Conservation (phyloP, 148 eudicot species). For the Rhododendron kiyosumense region DNA sequence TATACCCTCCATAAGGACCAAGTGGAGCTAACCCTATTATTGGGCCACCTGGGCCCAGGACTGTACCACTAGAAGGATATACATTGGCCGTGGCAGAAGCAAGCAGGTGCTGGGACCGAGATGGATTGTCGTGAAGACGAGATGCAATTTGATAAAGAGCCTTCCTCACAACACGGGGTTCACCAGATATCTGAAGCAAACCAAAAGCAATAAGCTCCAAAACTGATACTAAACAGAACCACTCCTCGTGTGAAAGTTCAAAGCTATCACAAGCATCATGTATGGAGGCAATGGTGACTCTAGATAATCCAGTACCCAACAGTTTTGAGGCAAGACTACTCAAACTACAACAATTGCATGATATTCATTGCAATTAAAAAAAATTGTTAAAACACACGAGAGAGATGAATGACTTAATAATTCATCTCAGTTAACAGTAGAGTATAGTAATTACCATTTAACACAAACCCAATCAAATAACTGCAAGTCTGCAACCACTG, state of each 20-base stretch:
- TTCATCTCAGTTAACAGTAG: not conserved
- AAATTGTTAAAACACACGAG: not conserved
- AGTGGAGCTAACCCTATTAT: slow-evolving; percentile 75
- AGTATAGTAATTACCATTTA: not conserved
- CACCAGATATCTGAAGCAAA: slow-evolving; percentile 69
- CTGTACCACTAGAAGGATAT: slow-evolving; percentile 59
- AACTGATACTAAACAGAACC: not conserved
- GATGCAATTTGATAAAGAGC: slow-evolving; percentile 76
- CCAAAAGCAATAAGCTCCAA: not conserved
- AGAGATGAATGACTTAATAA: not conserved
- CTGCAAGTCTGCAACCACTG: not conserved
- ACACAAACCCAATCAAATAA: not conserved
- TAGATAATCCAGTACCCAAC: not conserved
- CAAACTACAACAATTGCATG: not conserved
- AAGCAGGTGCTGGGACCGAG: slow-evolving; percentile 87
- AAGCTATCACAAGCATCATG: not conserved
- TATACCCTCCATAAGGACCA: slow-evolving; percentile 79
- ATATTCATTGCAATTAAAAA: not conserved
- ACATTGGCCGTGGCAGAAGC: slow-evolving; percentile 50
- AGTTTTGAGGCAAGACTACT: not conserved
- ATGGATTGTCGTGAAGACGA: slow-evolving; percentile 94
- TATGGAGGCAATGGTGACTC: not conserved
- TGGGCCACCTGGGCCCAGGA: slow-evolving; percentile 68
- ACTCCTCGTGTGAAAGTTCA: not conserved
- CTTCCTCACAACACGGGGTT: slow-evolving; percentile 66